Percentiles rank a stretch among this genome's conserved stretches.
Evolutionary conservation across 768 basidiomycete genomes (phyloP).

Genomic region (Kwoniella sp.): DNA sequence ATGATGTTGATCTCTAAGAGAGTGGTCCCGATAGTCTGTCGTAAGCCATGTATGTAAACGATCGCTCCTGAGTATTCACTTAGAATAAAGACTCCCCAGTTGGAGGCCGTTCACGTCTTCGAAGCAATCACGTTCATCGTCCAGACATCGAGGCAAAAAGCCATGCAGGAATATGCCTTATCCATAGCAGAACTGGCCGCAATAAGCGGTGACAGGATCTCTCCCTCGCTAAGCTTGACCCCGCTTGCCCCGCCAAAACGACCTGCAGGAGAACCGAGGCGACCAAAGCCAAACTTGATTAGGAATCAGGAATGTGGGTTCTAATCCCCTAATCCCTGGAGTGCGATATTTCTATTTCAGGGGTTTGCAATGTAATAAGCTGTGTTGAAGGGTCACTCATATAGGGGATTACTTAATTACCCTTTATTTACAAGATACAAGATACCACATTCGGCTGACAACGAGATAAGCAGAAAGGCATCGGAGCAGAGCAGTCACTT

Average conservation of each 20-base stretch:
- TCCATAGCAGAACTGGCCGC: too few species aligned
- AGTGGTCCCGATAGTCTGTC: too few species aligned
- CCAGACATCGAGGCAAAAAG: too few species aligned
- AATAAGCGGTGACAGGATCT: neutral
- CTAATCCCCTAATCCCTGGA: neutral
- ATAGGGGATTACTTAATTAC: slow-evolving; percentile 12
- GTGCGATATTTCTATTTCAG: slow-evolving; percentile 9
- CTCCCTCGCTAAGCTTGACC: neutral
- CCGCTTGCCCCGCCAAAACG: neutral
- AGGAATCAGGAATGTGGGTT: neutral
- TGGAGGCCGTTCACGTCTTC: too few species aligned
- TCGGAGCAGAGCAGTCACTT: slow-evolving; percentile 4
- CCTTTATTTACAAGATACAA: slow-evolving; percentile 14
- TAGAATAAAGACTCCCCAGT: too few species aligned
- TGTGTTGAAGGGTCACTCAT: too few species aligned
- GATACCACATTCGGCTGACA: slow-evolving; percentile 4
- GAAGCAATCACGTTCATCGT: too few species aligned
- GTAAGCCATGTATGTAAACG: too few species aligned
- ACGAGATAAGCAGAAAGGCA: neutral
- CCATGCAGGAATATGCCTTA: too few species aligned
- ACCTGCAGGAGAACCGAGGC: neutral
- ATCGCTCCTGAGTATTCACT: too few species aligned
- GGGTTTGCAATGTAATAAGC: neutral
- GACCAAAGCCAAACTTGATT: too few species aligned
- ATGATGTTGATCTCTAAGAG: too few species aligned